Evolutionary conservation across 345 rosid species (phyloP).

Genomic region (Eucalyptus erythrocorys): DNA sequence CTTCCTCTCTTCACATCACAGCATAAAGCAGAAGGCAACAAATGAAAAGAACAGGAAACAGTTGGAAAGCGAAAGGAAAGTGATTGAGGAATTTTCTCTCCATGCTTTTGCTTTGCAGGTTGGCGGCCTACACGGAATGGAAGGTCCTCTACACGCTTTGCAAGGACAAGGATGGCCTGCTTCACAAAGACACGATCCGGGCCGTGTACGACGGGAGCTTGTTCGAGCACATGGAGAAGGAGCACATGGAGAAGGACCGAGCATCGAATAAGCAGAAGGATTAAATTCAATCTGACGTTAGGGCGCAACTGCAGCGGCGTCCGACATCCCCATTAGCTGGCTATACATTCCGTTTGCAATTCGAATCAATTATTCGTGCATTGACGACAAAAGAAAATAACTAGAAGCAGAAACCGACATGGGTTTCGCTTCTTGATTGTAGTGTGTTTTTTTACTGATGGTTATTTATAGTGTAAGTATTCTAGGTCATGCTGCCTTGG

Average conservation of each 20-base stretch:
- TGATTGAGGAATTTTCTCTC: not conserved
- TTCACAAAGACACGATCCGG: constrained; percentile 48
- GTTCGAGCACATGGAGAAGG: constrained; percentile 52
- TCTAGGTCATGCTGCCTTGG: not conserved
- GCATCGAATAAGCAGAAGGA: constrained; percentile 33
- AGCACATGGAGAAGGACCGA: constrained; percentile 41
- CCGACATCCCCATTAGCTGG: not conserved
- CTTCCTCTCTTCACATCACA: not conserved
- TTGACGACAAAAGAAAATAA: not conserved
- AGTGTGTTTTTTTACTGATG: not conserved
- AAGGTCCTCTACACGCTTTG: constrained; percentile 33
- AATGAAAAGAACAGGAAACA: not conserved
- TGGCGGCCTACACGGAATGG: constrained; percentile 66
- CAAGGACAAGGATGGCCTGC: constrained; percentile 64
- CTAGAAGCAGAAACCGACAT: not conserved
- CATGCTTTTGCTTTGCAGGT: constrained; percentile 22
- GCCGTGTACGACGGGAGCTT: constrained; percentile 76
- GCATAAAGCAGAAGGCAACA: not conserved
- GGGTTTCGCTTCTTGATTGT: not conserved
- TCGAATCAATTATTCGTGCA: not conserved
- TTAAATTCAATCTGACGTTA: not conserved
- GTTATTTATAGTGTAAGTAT: not conserved
- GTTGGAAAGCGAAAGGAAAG: not conserved
- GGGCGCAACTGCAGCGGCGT: not conserved
- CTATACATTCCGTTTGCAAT: not conserved